Conservation (phyloP, 768 basidiomycete species). For the Lactarius hatsudake region DNA sequence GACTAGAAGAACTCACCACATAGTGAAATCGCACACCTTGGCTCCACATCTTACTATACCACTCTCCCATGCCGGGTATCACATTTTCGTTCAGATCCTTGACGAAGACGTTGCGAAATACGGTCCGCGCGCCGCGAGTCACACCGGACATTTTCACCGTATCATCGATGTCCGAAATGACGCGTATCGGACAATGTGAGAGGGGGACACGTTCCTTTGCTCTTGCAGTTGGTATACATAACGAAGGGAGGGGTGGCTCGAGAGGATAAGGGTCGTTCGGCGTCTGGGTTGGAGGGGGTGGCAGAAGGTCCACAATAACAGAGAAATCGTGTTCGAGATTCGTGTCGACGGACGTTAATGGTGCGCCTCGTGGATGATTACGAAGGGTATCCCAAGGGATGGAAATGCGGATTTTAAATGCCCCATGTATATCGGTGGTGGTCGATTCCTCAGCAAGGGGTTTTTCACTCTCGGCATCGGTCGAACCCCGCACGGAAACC, state of each 20-base stretch:
- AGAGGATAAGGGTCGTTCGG: constrained; percentile 13
- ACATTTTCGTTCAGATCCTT: constrained; percentile 74
- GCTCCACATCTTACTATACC: constrained; percentile 68
- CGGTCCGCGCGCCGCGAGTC: constrained; percentile 70
- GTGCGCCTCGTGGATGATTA: constrained; percentile 53
- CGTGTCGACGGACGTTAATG: constrained; percentile 55
- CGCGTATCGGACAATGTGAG: constrained; percentile 61
- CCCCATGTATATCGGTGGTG: constrained; percentile 65
- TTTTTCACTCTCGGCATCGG: constrained; percentile 16
- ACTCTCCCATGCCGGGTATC: constrained; percentile 80
- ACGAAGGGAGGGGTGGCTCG: neutral
- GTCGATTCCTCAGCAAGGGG: constrained; percentile 53
- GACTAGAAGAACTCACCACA: constrained; percentile 59
- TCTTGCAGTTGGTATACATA: constrained; percentile 22
- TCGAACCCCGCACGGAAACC: constrained; percentile 51
- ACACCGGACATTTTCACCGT: constrained; percentile 83
- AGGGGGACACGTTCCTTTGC: constrained; percentile 39
- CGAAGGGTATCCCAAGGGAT: constrained; percentile 71
- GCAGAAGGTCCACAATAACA: constrained; percentile 51
- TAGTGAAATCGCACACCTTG: constrained; percentile 82
- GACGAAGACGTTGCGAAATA: constrained; percentile 92
- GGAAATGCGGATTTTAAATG: constrained; percentile 61
- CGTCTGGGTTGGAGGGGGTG: constrained; percentile 36
- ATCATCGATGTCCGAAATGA: constrained; percentile 94
- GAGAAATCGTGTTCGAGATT: constrained; percentile 47